A percentile compares a stretch with the other conserved stretches of the same genome.
Evolutionary conservation across 1,284 basidiomycete genomes (phyloP).

Genomic region (Marasmius oreades): DNA sequence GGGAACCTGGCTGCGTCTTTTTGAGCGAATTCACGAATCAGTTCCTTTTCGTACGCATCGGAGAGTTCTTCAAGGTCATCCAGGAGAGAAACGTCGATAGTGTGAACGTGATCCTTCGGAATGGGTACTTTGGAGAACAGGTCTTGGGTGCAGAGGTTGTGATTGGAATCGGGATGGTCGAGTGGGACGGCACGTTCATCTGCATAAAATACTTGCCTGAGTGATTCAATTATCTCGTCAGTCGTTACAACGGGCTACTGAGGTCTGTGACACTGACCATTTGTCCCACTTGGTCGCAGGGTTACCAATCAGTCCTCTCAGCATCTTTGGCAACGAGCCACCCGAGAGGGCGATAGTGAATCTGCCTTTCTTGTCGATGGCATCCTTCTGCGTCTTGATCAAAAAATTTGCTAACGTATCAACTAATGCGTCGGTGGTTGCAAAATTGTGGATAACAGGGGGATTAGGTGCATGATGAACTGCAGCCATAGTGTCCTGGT

Average conservation of each 20-base stretch:
- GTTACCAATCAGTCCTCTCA: constrained; percentile 71
- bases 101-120: constrained; percentile 76
- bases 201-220: constrained; percentile 96
- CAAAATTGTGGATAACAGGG: constrained; percentile 80
- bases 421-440: constrained; percentile 51
- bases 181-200: constrained; percentile 97
- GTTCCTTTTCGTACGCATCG: constrained; percentile 91
- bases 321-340: constrained; percentile 86
- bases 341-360: constrained; percentile 95
- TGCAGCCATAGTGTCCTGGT: constrained; percentile 9
- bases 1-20: constrained; percentile 92
- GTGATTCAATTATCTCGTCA: background rate
- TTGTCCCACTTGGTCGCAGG: constrained; percentile 90
- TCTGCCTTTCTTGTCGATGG: constrained; percentile 82
- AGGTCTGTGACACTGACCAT: constrained; percentile 52
- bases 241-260: too few relatives aligned
- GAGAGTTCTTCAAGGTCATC: constrained; percentile 86
- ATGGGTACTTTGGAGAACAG: constrained; percentile 88
- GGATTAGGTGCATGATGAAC: constrained; percentile 48
- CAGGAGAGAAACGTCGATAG: constrained; percentile 71
- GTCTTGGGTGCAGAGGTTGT: constrained; percentile 69
- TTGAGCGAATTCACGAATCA: constrained; percentile 88
- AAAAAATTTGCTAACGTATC: constrained; percentile 79
- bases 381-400: constrained; percentile 85
- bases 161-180: constrained; percentile 91